These are phyloP conservation scores for Chlamydomonas applanata DNA, from an alignment of 139 green algal species.

Conservation along the genomic window DNA sequence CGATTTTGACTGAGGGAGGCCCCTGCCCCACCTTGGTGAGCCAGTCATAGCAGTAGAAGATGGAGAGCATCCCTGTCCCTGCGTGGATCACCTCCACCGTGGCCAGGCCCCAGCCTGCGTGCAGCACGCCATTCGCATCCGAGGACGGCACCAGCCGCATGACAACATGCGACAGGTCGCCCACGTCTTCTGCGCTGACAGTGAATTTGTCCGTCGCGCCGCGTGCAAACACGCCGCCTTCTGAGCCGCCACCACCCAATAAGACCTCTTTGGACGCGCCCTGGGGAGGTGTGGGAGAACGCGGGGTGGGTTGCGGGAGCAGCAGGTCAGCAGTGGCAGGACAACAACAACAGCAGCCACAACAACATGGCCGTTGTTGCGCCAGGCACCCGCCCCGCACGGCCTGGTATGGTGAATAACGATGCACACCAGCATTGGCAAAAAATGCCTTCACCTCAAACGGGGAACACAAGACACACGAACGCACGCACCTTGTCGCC, in stretches of 20 bases:
- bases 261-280: background rate
- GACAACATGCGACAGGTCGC: slow-evolving; percentile 6
- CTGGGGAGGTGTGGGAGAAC: too few relatives aligned
- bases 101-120: slow-evolving; percentile 10
- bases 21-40: background rate
- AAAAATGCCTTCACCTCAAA: too few relatives aligned
- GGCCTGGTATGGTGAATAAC: too few relatives aligned
- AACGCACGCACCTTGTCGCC: slow-evolving; percentile 6
- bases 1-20: too few relatives aligned
- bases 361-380: too few relatives aligned
- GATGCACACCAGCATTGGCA: too few relatives aligned
- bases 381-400: too few relatives aligned
- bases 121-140: background rate
- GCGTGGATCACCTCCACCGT: slow-evolving; percentile 9
- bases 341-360: background rate
- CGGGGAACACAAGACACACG: too few relatives aligned
- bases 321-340: too few relatives aligned
- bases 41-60: slow-evolving; percentile 12
- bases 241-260: background rate
- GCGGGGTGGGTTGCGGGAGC: too few relatives aligned
- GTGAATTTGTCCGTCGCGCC: background rate
- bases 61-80: background rate
- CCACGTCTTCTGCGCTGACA: slow-evolving; percentile 9
- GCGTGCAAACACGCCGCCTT: slow-evolving; percentile 5
- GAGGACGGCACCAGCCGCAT: slow-evolving; percentile 14